Percentiles rank a stretch among this genome's conserved stretches.
Conservation (phyloP, 2,329 filamentous ascomycete genomes). For the Talaromyces funiculosus region DNA sequence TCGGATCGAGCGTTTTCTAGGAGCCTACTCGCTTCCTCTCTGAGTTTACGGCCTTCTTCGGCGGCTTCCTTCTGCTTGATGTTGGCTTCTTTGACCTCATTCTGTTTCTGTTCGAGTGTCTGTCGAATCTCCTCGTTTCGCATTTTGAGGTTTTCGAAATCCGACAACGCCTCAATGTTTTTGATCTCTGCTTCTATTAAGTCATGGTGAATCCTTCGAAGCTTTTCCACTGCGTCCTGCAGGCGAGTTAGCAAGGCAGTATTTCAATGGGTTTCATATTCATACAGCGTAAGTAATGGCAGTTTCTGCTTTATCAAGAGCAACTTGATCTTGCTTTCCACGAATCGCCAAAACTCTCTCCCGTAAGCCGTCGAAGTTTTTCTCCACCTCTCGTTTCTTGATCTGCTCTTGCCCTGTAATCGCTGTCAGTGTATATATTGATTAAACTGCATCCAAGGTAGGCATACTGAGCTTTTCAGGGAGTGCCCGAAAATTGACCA, state of each 20-base stretch:
- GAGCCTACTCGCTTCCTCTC: slow-evolving; percentile 17
- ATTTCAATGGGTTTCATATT: slow-evolving; percentile 1
- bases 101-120: slow-evolving; percentile 37
- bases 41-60: slow-evolving; percentile 14
- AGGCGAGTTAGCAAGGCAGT: neutral
- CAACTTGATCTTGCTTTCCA: slow-evolving; percentile 50
- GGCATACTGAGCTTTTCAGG: slow-evolving; percentile 64
- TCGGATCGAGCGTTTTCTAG: slow-evolving; percentile 14
- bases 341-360: slow-evolving; percentile 48
- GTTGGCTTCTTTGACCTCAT: slow-evolving; percentile 34
- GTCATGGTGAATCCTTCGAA: slow-evolving; percentile 58
- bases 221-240: slow-evolving; percentile 54
- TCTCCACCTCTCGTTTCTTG: slow-evolving; percentile 40
- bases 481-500: slow-evolving; percentile 60
- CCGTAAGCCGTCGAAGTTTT: slow-evolving; percentile 39
- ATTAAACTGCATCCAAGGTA: slow-evolving; percentile 21
- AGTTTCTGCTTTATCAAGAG: slow-evolving; percentile 53
- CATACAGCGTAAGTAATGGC: slow-evolving; percentile 53
- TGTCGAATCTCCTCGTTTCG: slow-evolving; percentile 58
- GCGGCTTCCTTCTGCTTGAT: slow-evolving; percentile 21
- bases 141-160: slow-evolving; percentile 62
- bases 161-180: slow-evolving; percentile 75
- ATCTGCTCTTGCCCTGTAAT: slow-evolving; percentile 40
- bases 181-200: slow-evolving; percentile 65
- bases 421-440: neutral